phyloP scores from a whole-genome alignment of 2,329 filamentous ascomycete species.

The Botrytis galanthina region DNA sequence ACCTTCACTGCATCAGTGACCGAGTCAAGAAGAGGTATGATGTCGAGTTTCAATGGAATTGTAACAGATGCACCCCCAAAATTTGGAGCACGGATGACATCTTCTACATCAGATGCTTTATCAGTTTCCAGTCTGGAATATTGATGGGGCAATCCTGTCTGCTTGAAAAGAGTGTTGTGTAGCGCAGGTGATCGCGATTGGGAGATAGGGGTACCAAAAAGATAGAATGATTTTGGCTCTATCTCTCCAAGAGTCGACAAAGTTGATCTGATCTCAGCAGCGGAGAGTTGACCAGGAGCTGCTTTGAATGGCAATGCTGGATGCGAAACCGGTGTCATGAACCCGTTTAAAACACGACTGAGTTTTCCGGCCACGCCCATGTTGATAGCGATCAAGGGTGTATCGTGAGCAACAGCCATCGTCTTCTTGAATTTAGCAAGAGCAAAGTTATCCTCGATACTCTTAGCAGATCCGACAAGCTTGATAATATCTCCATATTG shows the following conservation, averaged over 20 bases:
- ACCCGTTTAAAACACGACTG: constrained; percentile 84
- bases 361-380: constrained; percentile 88
- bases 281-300: constrained; percentile 89
- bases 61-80: constrained; percentile 96
- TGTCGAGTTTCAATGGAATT: constrained; percentile 88
- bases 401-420: constrained; percentile 69
- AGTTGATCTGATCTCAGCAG: constrained; percentile 79
- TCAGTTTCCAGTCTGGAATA: constrained; percentile 78
- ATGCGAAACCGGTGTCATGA: constrained; percentile 94
- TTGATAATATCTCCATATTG: constrained; percentile 94
- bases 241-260: constrained; percentile 78
- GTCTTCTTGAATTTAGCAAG: constrained; percentile 77
- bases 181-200: constrained; percentile 82
- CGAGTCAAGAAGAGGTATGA: constrained; percentile 77
- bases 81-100: constrained; percentile 64
- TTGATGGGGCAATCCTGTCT: constrained; percentile 77
- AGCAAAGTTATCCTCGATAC: constrained; percentile 81
- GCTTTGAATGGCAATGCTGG: constrained; percentile 87
- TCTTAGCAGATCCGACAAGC: constrained; percentile 77
- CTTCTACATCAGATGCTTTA: constrained; percentile 56
- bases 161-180: constrained; percentile 80
- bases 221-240: constrained; percentile 71
- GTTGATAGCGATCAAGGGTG: constrained; percentile 92
- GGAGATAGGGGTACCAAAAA: constrained; percentile 83
- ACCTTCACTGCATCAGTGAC: constrained; percentile 73